Base-by-base conservation (phyloP, 345 rosid genomes). In the Dipteronia dyeriana region DNA sequence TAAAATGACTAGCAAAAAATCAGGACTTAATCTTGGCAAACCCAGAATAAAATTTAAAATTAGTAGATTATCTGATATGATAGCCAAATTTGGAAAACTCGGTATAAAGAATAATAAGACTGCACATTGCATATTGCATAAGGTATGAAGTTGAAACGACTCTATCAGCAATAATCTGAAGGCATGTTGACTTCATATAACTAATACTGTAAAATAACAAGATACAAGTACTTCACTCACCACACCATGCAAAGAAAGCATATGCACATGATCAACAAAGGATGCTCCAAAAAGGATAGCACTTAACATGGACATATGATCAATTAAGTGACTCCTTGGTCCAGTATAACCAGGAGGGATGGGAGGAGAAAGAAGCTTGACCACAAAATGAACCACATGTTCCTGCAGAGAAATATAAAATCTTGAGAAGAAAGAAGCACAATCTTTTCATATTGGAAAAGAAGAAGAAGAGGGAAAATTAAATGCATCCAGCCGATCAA, bases 311-410 rank as follows among this genome's bases (percentile, higher is more conserved):
- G 90, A 82, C 79, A 78, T 85, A 67, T 83, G 74, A 78, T 86
- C 87, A 75, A 90, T 59, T 31, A 90, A 86, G 81, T 80, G 84
- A 83, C 85, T 83, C 79, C 74, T 84, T 77, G 63, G 77, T 71
- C 80, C 84, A 20, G 56, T 73, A 68, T 84, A 76, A 65, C 82
- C 76, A 54, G 85, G 68, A 72, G 90, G 88, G 12, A 73, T 66
- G 0, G 91, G 90, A 69, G 89, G 91, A 68, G 91, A 90, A 68
- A 90, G 91, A 83, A 90, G 89, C 83, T 87, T 90, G 78, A 90
- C 86, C 79, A 90, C 82, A 66, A 83, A 80, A 51, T 76, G 82
- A 81, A 90, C 89, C 80, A 88, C 87, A 70, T 90, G 90, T 73
- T 90, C 94, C 94, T 90, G 82, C 67, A 70, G 68, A 76, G 64